phyloP scores from a whole-genome alignment of 495 filamentous ascomycete genomes.

The Cetradonia linearis region DNA sequence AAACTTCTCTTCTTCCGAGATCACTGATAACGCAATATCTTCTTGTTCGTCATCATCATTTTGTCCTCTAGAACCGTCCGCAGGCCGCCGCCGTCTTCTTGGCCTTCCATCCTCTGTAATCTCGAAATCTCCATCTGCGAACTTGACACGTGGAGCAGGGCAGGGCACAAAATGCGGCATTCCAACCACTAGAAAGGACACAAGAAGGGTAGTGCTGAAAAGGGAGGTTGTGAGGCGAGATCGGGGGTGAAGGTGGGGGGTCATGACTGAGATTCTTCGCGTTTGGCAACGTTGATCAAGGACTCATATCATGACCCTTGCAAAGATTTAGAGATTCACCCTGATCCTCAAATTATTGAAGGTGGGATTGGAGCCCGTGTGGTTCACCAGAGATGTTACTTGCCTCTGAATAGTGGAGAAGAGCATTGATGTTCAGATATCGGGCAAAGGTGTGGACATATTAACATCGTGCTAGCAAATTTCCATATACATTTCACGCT shows the following conservation, averaged over 20 bases:
- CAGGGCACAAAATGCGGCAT: constrained; percentile 90
- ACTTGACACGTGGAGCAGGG: constrained; percentile 66
- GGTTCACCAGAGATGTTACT: not conserved
- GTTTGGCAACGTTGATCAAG: not conserved
- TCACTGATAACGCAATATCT: constrained; percentile 16
- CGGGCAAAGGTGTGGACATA: constrained; percentile 3
- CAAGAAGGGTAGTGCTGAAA: constrained; percentile 87
- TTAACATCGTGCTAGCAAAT: constrained; percentile 8
- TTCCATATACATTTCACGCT: not conserved
- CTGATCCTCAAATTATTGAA: not conserved
- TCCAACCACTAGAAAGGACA: constrained; percentile 82
- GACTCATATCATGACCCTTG: not conserved
- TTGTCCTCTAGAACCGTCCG: constrained; percentile 26
- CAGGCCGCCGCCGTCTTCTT: constrained; percentile 12
- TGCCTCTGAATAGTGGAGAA: not conserved
- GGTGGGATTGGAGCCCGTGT: not conserved
- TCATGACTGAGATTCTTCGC: constrained; percentile 42
- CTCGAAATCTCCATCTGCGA: constrained; percentile 56
- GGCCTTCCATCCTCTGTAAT: constrained; percentile 40
- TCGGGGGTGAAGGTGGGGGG: constrained; percentile 83
- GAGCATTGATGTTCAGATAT: not conserved
- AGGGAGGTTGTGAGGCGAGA: constrained; percentile 84
- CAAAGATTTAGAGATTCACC: not conserved
- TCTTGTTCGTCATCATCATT: constrained; percentile 34
- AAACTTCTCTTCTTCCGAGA: constrained; percentile 27